phyloP scores from a whole-genome alignment of 768 basidiomycete species.

The Suillus subluteus region DNA sequence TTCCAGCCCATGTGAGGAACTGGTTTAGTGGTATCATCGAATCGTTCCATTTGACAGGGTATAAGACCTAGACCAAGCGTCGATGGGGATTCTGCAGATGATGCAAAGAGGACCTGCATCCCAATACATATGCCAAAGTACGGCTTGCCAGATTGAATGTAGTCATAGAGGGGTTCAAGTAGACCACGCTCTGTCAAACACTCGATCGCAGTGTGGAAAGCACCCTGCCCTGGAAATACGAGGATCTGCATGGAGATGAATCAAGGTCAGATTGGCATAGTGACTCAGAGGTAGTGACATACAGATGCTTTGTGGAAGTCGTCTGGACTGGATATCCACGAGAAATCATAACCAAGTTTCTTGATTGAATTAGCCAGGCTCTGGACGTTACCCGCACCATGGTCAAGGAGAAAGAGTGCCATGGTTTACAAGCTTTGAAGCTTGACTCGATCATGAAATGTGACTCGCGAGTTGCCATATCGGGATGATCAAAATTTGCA shows the following conservation, averaged over 20 bases:
- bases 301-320: slow-evolving; percentile 93
- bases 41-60: slow-evolving; percentile 77
- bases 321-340: slow-evolving; percentile 80
- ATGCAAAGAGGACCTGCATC: slow-evolving; percentile 92
- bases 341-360: slow-evolving; percentile 82
- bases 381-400: slow-evolving; percentile 94
- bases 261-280: slow-evolving; percentile 13
- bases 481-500: slow-evolving; percentile 12
- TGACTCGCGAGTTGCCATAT: slow-evolving; percentile 13
- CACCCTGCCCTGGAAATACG: slow-evolving; percentile 96
- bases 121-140: slow-evolving; percentile 99
- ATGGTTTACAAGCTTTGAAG: slow-evolving; percentile 29
- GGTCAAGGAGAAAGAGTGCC: slow-evolving; percentile 89
- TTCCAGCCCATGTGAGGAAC: slow-evolving; percentile 99
- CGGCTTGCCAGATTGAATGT: slow-evolving; percentile 85
- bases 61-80: slow-evolving; percentile 82
- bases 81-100: slow-evolving; percentile 77
- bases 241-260: slow-evolving; percentile 62
- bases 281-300: slow-evolving; percentile 39
- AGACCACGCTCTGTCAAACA: slow-evolving; percentile 75
- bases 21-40: slow-evolving; percentile 72
- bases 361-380: slow-evolving; percentile 91
- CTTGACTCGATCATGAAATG: background rate
- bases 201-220: slow-evolving; percentile 86
- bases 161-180: slow-evolving; percentile 76